Evolutionary conservation across 495 filamentous ascomycete genomes (phyloP), one percentile per base, ranked within the genome.

Genomic region (Tuber borchii): DNA sequence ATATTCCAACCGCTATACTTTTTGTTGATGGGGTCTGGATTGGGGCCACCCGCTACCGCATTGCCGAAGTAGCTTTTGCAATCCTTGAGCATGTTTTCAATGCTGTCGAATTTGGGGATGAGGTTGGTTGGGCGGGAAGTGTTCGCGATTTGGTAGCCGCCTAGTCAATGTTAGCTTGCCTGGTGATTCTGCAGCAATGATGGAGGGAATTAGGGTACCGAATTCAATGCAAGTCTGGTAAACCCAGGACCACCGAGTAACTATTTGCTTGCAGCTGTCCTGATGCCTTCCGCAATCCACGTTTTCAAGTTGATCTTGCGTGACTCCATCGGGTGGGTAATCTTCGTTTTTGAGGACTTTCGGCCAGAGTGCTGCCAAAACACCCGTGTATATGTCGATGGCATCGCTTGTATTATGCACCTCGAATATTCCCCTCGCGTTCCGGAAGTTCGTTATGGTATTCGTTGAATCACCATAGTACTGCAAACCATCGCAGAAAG

Each of bases 1-100:
- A 81, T 80, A 45, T 78, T 71, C 79, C 75, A 81, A 9, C 79
- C 78, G 2, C 79, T 75, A 72, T 82, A 82, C 43, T 75, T 81
- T 22, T 80, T 73, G 48, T 79, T 74, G 65, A 77, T 56, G 22
- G 79, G 79, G 0, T 48, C 71, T 19, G 71, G 31, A 20, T 75
- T 82, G n/a, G 80, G 80, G 0, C 80, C 80, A 26, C 72, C 51
- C 2, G 73, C 31, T 1, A 79, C 69, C 0, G 73, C 26, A n/a
- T 51, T 16, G 26, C 80, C 80, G 22, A 76, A 82, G 44, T 31
- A 75, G 0, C 0, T 12, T 43, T 74, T 51, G 37, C 80, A 82
- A 48, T 79, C 76, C 31, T 71, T 43, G 12, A 78, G 40, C 72
- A 74, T 71, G 46, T 45, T 68, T 37, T 73, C 77, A 51, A 79